These are phyloP conservation scores for Hymenochaete sp. DNA, from an alignment of 1,284 basidiomycete species.

Conservation along the genomic window DNA sequence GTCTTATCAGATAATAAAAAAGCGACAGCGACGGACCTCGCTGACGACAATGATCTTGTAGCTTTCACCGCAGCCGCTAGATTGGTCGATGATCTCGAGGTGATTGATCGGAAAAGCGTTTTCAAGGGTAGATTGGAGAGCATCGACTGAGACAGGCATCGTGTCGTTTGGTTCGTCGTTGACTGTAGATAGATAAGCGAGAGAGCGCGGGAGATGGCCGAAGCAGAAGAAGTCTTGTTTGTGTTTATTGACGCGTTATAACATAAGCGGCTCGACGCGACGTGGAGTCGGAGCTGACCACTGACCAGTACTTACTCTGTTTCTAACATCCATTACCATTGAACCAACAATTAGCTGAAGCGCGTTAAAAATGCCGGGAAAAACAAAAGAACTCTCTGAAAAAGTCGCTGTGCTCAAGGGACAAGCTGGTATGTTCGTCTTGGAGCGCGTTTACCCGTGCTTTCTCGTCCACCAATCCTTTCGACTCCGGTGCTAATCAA, in stretches of 20 bases:
- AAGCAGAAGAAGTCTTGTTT: not conserved
- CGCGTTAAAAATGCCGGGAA: conserved; percentile 16
- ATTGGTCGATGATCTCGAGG: conserved; percentile 65
- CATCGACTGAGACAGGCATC: conserved; percentile 52
- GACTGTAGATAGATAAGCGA: too few relatives aligned
- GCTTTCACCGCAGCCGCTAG: conserved; percentile 70
- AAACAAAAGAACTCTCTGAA: conserved; percentile 21
- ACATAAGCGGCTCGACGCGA: too few relatives aligned
- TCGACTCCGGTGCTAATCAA: too few relatives aligned
- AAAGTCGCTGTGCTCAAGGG: conserved; percentile 24
- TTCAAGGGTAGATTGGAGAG: conserved; percentile 54
- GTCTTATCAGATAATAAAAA: conserved; percentile 13
- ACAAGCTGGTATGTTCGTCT: conserved; percentile 18
- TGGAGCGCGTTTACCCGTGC: too few relatives aligned
- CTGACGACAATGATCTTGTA: conserved; percentile 69
- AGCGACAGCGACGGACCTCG: conserved; percentile 46
- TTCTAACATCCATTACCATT: too few relatives aligned
- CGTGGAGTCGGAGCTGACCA: too few relatives aligned
- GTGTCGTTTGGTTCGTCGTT: not conserved
- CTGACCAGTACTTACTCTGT: too few relatives aligned
- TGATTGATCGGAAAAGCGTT: conserved; percentile 50
- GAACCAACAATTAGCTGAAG: too few relatives aligned
- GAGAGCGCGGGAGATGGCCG: too few relatives aligned
- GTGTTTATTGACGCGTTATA: not conserved
- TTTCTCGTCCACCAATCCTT: too few relatives aligned